These are phyloP conservation scores for Hygrophorus russula DNA, from an alignment of 768 basidiomycete species.

Conservation along the genomic window DNA sequence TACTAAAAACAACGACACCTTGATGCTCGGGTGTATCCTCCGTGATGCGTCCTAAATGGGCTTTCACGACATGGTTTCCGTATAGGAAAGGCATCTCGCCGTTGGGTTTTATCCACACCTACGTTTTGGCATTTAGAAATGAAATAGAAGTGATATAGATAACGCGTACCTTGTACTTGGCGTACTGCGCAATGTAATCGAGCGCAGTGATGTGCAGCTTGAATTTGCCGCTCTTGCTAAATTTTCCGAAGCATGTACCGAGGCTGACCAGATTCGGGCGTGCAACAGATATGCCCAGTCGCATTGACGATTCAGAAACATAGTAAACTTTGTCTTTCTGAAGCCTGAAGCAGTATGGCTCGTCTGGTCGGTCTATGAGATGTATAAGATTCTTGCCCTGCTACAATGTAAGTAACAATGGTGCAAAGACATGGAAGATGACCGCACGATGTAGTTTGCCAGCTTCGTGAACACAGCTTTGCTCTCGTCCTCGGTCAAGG, in stretches of 20 bases:
- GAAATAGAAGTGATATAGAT: not conserved
- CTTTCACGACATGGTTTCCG: conserved; percentile 97
- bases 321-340: conserved; percentile 95
- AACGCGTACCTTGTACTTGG: conserved; percentile 82
- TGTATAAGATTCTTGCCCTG: conserved; percentile 96
- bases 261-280: conserved; percentile 85
- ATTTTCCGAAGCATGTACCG: conserved; percentile 97
- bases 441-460: conserved; percentile 87
- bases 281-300: conserved; percentile 83
- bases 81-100: conserved; percentile 99
- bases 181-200: conserved; percentile 90
- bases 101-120: conserved; percentile 99
- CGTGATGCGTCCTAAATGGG: conserved; percentile 96
- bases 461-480: conserved; percentile 94
- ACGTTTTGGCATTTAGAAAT: not conserved
- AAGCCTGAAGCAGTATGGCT: conserved; percentile 90
- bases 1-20: conserved; percentile 92
- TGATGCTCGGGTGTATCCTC: conserved; percentile 99
- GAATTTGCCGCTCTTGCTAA: conserved; percentile 95
- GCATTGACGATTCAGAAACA: conserved; percentile 91
- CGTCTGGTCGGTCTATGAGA: conserved; percentile 88
- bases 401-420: conserved; percentile 1
- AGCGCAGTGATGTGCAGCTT: conserved; percentile 91
- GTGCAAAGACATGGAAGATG: not conserved
- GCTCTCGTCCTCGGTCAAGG: conserved; percentile 93